Base-by-base conservation (phyloP, 2,329 filamentous ascomycete species). In the Neocucurbitaria cava region DNA sequence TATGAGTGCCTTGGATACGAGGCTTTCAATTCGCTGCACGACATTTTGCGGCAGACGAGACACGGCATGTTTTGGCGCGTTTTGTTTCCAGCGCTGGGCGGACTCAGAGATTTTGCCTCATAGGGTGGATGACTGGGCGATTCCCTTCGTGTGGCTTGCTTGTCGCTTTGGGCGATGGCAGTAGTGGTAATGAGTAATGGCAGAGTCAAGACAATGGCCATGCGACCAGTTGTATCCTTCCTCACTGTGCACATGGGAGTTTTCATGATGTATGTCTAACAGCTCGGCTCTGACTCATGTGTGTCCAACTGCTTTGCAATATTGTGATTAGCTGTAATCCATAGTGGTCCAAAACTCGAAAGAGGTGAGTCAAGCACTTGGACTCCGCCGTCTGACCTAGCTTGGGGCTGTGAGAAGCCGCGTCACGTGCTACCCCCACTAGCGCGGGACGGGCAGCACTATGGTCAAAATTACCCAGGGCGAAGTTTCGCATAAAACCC, bases 361-460 rank as follows among this genome's bases (percentile, higher is more conserved):
- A 24, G 28, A 26, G 21, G 26, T 31, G 26, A 43, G 23, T 43
- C 41, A 28, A 36, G 15, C 13, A 13, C 33, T 5, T 36, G 13
- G 5, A 36, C n/a, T n/a, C n/a, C n/a, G 33, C 17, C 17, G 39
- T 24, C 13, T 38, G 7, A 8, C n/a, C 3, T 18, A 4, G 35
- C 6, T 13, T 23, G 21, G 38, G 49, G 18, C 41, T 21, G 18
- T 23, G 24, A 35, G 21, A 23, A 41, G 23, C 5, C 44, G 3
- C 5, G 30, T 48, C 49, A 52, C 54, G 54, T 57, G 54, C 49
- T 40, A 18, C 35, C 39, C 36, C 40, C 52, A 51, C 52, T 58
- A 56, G 52, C 54, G 52, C 35, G 35, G 28, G 35, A 20, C 23
- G 45, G 38, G 52, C 64, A 65, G 61, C 69, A 72, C 69, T 61